Evolutionary conservation across 208 protist species (phyloP).

Genomic region (Trypanosoma mega): DNA sequence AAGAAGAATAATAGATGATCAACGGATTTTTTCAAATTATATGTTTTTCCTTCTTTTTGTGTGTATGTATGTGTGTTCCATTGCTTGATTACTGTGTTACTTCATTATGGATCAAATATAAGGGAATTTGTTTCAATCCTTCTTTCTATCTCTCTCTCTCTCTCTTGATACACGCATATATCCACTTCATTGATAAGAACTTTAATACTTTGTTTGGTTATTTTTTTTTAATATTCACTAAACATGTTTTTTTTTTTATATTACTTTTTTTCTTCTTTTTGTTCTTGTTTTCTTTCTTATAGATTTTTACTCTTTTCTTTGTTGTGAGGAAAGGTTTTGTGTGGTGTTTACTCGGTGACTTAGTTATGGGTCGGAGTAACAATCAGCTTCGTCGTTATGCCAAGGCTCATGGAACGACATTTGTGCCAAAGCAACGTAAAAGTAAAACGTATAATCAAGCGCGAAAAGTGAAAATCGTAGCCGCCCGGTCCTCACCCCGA

Average conservation of each 20-base stretch:
- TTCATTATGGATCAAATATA: background rate
- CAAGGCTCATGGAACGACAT: slow-evolving; percentile 54
- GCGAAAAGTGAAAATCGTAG: slow-evolving; percentile 54
- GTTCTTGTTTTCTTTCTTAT: background rate
- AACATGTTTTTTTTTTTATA: background rate
- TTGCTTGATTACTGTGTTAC: background rate
- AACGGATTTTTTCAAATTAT: background rate
- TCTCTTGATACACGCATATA: too few species aligned
- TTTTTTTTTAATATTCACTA: background rate
- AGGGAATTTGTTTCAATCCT: slow-evolving; percentile 1
- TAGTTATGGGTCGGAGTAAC: slow-evolving; percentile 81
- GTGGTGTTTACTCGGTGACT: background rate
- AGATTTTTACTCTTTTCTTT: background rate
- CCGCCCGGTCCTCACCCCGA: slow-evolving; percentile 39
- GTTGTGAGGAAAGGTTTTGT: background rate
- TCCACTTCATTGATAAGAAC: too few species aligned
- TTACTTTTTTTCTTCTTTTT: slow-evolving; percentile 10
- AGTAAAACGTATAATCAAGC: slow-evolving; percentile 76
- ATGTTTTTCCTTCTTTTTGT: background rate
- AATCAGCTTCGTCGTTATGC: slow-evolving; percentile 72
- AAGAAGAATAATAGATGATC: background rate
- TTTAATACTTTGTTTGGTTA: background rate
- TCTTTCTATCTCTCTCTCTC: too few species aligned
- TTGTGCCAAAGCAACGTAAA: slow-evolving; percentile 81
- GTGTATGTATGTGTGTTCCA: background rate